Percentiles rank a stretch among this genome's conserved stretches.
Evolutionary conservation across 768 basidiomycete species (phyloP).

Genomic region (Auricularia sp.): DNA sequence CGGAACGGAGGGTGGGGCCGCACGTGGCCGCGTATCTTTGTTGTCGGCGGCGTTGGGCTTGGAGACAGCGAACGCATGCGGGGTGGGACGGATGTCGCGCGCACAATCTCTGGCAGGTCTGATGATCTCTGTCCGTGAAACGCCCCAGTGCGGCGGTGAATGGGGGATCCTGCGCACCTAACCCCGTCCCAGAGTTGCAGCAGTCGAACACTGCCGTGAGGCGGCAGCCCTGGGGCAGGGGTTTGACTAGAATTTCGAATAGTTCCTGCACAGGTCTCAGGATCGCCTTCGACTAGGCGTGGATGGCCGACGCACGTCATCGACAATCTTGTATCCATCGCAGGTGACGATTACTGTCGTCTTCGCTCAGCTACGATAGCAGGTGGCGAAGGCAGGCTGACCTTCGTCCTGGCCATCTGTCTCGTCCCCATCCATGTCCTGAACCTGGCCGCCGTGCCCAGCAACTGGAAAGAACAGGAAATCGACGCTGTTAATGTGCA

Average conservation of each 20-base stretch:
- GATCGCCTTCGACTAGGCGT: not conserved
- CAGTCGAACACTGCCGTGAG: slow-evolving; percentile 7
- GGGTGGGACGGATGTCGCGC: not conserved
- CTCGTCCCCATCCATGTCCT: slow-evolving; percentile 7
- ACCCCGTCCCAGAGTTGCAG: slow-evolving; percentile 1
- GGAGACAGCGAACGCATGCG: not conserved
- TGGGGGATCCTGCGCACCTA: not conserved
- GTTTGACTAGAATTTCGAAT: slow-evolving; percentile 4
- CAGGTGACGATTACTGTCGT: slow-evolving; percentile 1
- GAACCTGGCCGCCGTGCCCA: slow-evolving; percentile 5
- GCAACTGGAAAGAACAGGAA: not conserved
- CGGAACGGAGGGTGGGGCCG: not conserved
- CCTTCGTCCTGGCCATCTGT: slow-evolving; percentile 5
- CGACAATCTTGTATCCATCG: slow-evolving; percentile 6
- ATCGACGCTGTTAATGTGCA: not conserved
- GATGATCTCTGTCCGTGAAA: too few species aligned
- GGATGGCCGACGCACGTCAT: slow-evolving; percentile 1
- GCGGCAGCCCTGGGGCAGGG: slow-evolving; percentile 4
- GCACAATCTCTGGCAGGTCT: not conserved
- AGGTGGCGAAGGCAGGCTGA: not conserved
- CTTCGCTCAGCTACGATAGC: too few species aligned
- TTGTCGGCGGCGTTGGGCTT: not conserved
- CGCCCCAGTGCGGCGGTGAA: too few species aligned
- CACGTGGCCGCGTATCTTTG: not conserved
- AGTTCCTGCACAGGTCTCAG: not conserved